These are phyloP conservation scores for Leucosporidium creatinivorum DNA, from an alignment of 768 basidiomycete species.

Conservation along the genomic window DNA sequence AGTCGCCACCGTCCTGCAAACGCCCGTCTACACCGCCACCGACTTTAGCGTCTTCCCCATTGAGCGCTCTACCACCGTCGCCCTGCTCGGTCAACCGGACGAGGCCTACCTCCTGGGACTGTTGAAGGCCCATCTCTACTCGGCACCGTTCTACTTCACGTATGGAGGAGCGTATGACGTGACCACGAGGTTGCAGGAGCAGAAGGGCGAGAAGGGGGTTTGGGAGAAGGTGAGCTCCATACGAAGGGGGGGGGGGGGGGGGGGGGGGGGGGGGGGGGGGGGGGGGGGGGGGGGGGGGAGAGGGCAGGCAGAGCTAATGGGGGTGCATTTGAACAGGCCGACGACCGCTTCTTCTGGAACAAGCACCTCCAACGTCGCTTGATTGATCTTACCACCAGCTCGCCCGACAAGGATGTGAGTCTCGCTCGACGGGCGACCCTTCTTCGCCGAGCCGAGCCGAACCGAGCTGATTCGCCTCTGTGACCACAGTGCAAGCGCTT, in stretches of 20 bases:
- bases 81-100: conserved; percentile 64
- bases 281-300: not conserved
- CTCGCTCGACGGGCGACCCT: not conserved
- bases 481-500: conserved; percentile 66
- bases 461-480: not conserved
- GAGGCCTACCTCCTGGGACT: conserved; percentile 82
- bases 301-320: not conserved
- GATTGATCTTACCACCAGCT: conserved; percentile 51
- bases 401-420: conserved; percentile 61
- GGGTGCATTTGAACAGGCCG: conserved; percentile 52
- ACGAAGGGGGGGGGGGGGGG: too few relatives aligned
- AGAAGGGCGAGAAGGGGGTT: conserved; percentile 57
- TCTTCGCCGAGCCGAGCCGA: not conserved
- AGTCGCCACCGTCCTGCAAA: conserved; percentile 67
- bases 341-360: conserved; percentile 99
- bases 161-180: conserved; percentile 69
- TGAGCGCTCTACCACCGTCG: conserved; percentile 58
- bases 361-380: conserved; percentile 61
- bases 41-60: conserved; percentile 88
- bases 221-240: conserved; percentile 73
- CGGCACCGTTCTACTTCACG: conserved; percentile 79
- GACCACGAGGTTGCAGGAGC: conserved; percentile 76
- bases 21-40: conserved; percentile 80
- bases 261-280: too few relatives aligned
- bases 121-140: conserved; percentile 70